Evolutionary conservation across 1,139 yeast genomes (phyloP), one percentile per base, ranked within the genome.

Genomic region (Hyphopichia fennica): DNA sequence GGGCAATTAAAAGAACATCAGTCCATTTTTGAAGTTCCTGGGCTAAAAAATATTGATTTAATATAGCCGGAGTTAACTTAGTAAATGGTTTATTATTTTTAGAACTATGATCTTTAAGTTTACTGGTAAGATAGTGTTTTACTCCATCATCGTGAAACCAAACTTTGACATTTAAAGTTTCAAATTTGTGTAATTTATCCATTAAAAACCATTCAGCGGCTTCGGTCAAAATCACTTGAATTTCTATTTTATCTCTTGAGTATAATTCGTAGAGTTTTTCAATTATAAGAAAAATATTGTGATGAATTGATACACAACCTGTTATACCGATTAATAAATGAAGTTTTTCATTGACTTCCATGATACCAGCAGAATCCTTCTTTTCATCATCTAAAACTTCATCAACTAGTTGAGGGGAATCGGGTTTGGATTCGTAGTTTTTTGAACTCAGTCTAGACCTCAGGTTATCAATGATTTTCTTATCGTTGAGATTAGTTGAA

Each of bases 1-100:
- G 67, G 1, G 65, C 63, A 17, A 63, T 53, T 35, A 69, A 58
- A 39, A 67, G 59, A 3, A 68, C 66, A 47, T 69, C 65, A 4
- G 67, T 58, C 67, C 67, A 62, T 44, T 51, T 50, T 38, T 56
- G 64, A 32, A 62, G 48, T 8, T 62, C 57, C 35, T 53, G 59
- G 16, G 59, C 47, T 19, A 58, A 44, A 23, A 48, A 35, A 41
- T 50, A 56, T 35, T 56, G 60, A 30, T 48, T 48, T 22, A 57
- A 38, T 5, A 49, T 32, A 27, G 32, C 36, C 7, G 52, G 41
- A 9, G 47, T 46, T 7, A 49, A 45, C 23, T 52, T 48, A 15
- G 47, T 35, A 23, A 44, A 39, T 33, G 41, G 35, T 11, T 37
- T 41, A 10, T 34, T 37, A 27, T n/a, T 29, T 22, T 28, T 22